Evolutionary conservation across 176 grass and related monocot species (phyloP).

Genomic region (Musa acuminata): DNA sequence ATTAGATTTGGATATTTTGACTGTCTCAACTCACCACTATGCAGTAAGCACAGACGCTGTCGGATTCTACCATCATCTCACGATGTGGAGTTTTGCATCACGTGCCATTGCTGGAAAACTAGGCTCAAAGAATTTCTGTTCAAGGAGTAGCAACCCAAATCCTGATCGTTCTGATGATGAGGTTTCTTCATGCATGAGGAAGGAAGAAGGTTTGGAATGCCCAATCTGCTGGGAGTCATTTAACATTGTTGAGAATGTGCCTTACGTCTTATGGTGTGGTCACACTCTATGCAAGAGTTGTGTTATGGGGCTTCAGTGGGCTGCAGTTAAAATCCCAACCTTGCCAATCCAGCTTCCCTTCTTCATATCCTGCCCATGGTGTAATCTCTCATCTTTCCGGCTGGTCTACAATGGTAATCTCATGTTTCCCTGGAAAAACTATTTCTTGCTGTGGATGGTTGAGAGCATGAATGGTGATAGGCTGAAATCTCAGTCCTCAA

Average conservation of each 20-base stretch:
- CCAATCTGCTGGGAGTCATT: constrained; percentile 90
- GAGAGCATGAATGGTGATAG: constrained; percentile 68
- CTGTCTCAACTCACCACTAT: not conserved
- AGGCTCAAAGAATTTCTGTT: constrained; percentile 22
- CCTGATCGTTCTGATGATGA: constrained; percentile 59
- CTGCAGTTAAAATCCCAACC: constrained; percentile 52
- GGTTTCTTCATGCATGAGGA: constrained; percentile 52
- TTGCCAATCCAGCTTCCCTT: constrained; percentile 63
- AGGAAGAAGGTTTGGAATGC: constrained; percentile 74
- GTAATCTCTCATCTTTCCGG: constrained; percentile 49
- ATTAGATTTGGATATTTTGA: not conserved
- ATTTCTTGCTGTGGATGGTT: constrained; percentile 90
- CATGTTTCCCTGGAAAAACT: constrained; percentile 67
- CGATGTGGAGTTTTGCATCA: constrained; percentile 47
- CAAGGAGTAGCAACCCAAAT: constrained; percentile 10
- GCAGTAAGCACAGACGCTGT: not conserved
- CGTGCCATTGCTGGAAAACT: constrained; percentile 26
- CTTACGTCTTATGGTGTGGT: constrained; percentile 73
- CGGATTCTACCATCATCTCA: not conserved
- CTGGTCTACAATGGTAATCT: constrained; percentile 70
- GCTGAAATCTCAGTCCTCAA: constrained; percentile 22
- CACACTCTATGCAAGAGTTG: constrained; percentile 93
- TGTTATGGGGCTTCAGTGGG: constrained; percentile 64
- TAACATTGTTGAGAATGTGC: constrained; percentile 84
- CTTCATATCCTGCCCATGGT: constrained; percentile 75